Conservation (phyloP, 176 grass and related monocot genomes). For the Dactylis glomerata region DNA sequence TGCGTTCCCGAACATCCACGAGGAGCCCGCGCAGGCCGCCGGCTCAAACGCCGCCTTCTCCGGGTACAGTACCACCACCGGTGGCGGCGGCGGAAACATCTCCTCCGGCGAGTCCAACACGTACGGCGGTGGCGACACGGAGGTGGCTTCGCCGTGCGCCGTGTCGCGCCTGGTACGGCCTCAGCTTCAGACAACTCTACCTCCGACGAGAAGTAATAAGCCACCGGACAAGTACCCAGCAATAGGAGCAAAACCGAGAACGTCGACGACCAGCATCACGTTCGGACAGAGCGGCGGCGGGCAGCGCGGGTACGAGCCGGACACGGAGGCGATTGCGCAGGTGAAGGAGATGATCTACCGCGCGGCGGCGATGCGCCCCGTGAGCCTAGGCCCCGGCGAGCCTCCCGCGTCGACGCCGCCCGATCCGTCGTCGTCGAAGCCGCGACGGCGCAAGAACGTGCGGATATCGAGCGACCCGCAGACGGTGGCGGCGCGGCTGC, state of each 20-base stretch:
- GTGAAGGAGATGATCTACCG: slow-evolving; percentile 81
- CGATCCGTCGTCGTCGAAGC: slow-evolving; percentile 6
- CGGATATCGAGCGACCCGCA: slow-evolving; percentile 69
- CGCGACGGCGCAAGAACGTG: slow-evolving; percentile 57
- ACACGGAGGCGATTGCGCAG: slow-evolving; percentile 37
- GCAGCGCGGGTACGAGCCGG: slow-evolving; percentile 17
- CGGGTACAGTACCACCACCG: slow-evolving; percentile 43
- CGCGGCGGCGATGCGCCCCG: slow-evolving; percentile 76
- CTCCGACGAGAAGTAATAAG: slow-evolving; percentile 14
- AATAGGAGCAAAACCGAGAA: no score
- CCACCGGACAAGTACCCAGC: not conserved
- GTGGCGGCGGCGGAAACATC: slow-evolving; percentile 37
- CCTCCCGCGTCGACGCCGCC: not conserved
- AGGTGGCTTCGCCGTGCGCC: slow-evolving; percentile 38
- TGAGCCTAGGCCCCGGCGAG: slow-evolving; percentile 33
- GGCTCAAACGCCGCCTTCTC: slow-evolving; percentile 42
- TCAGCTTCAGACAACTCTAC: not conserved
- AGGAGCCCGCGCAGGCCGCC: not conserved
- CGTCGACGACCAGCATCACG: slow-evolving; percentile 18
- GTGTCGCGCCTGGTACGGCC: not conserved
- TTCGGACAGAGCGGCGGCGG: not conserved
- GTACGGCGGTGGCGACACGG: slow-evolving; percentile 16
- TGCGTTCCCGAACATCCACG: slow-evolving; percentile 1
- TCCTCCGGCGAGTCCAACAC: slow-evolving; percentile 53
- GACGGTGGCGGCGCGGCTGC: slow-evolving; percentile 57